Evolutionary conservation across 2,329 filamentous ascomycete species (phyloP).

Genomic region (Cucurbitaria berberidis): DNA sequence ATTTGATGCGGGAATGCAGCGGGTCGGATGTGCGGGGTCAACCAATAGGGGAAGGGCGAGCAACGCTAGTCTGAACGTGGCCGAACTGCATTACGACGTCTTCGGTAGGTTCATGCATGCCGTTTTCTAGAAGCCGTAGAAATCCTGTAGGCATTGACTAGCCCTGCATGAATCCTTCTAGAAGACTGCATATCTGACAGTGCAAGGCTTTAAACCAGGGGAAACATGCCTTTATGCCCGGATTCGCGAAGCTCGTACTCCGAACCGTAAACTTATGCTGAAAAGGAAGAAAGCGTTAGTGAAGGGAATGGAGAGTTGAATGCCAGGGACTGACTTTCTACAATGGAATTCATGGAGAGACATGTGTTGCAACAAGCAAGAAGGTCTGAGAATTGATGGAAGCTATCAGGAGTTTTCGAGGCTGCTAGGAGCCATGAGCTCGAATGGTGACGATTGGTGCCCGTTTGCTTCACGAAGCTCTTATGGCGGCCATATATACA

Average conservation of each 20-base stretch:
- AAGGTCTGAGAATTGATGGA: not conserved
- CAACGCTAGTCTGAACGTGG: not conserved
- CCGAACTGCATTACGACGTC: not conserved
- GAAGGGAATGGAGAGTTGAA: not conserved
- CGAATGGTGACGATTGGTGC: constrained; percentile 12
- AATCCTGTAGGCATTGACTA: not conserved
- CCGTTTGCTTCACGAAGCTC: constrained; percentile 20
- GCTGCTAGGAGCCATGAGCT: not conserved
- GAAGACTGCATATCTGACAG: not conserved
- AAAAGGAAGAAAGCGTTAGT: not conserved
- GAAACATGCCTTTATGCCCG: not conserved
- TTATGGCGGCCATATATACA: constrained; percentile 41
- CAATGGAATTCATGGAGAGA: not conserved
- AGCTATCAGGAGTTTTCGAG: not conserved
- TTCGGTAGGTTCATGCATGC: not conserved
- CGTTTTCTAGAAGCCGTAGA: not conserved
- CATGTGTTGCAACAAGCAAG: not conserved
- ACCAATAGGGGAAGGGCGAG: constrained; percentile 3
- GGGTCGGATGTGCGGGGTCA: constrained; percentile 9
- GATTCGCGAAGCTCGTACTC: not conserved
- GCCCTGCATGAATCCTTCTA: not conserved
- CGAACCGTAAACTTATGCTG: not conserved
- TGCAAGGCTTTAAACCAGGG: not conserved
- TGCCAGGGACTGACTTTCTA: not conserved
- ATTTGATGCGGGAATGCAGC: not conserved